phyloP scores from a whole-genome alignment of 345 rosid genomes.

The Gossypium mustelinum region DNA sequence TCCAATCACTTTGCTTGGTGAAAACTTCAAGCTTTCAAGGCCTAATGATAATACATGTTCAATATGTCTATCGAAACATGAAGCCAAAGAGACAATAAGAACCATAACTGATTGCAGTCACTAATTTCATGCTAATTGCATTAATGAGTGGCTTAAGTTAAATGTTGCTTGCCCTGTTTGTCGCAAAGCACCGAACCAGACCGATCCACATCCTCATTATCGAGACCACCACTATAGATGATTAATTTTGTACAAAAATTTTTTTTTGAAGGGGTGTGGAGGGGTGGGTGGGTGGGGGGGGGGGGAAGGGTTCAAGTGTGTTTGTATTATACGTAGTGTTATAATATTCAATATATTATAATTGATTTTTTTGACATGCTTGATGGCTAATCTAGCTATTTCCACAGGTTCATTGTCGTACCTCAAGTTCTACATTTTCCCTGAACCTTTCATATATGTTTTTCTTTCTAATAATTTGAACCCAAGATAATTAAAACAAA shows the following conservation, averaged over 20 bases:
- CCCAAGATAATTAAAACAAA: too few species aligned
- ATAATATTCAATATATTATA: too few species aligned
- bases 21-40: slow-evolving; percentile 43
- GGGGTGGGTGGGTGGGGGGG: too few species aligned
- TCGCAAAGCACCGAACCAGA: slow-evolving; percentile 29
- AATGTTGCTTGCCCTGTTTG: slow-evolving; percentile 56
- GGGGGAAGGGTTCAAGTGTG: background rate
- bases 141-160: slow-evolving; percentile 56
- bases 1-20: slow-evolving; percentile 43
- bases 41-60: slow-evolving; percentile 40
- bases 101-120: slow-evolving; percentile 57
- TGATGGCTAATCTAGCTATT: too few species aligned
- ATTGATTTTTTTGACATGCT: too few species aligned
- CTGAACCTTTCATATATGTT: too few species aligned
- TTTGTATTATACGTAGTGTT: background rate
- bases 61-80: slow-evolving; percentile 48
- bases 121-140: slow-evolving; percentile 49
- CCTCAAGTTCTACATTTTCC: too few species aligned
- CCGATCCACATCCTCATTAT: background rate
- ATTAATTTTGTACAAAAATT: background rate
- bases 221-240: background rate
- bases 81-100: slow-evolving; percentile 42
- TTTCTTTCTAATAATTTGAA: too few species aligned
- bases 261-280: too few species aligned
- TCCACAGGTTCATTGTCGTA: too few species aligned